Conservation (phyloP, 2,329 filamentous ascomycete species). For the Trichoderma sp. region DNA sequence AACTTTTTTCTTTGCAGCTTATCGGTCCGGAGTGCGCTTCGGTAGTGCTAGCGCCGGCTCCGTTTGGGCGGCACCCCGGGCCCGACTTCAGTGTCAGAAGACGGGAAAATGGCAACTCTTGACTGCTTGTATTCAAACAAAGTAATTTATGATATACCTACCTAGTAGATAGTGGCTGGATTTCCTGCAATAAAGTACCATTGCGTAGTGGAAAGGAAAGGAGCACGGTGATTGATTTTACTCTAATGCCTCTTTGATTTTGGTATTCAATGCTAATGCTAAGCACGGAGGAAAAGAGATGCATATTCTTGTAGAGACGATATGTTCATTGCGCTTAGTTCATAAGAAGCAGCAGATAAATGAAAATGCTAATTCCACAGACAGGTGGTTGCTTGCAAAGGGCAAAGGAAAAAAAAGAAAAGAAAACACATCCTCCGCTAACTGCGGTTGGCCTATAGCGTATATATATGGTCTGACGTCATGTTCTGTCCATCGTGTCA, state of each 20-base stretch:
- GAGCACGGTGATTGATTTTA: neutral
- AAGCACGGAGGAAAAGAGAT: neutral
- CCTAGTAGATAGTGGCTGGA: neutral
- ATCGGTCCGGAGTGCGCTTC: neutral
- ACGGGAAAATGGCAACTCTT: neutral
- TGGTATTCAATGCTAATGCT: neutral
- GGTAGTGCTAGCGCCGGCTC: slow-evolving; percentile 5
- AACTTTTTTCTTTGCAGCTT: slow-evolving; percentile 1
- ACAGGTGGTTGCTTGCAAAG: neutral
- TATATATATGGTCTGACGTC: neutral
- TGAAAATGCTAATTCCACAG: neutral
- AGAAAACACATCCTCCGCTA: neutral
- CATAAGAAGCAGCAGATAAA: neutral
- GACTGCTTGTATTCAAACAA: neutral
- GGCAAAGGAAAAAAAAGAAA: neutral
- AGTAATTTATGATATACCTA: neutral
- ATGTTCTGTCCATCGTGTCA: neutral
- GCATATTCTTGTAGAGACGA: neutral
- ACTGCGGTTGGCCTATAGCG: neutral
- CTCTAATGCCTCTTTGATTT: neutral
- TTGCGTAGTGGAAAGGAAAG: neutral
- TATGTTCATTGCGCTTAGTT: neutral
- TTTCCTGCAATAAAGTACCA: neutral
- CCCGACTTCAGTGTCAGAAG: neutral
- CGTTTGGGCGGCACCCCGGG: neutral